A percentile compares a stretch with the other conserved stretches of the same genome.
phyloP scores from a whole-genome alignment of 176 grass and related monocot species.

The Triticum urartu region DNA sequence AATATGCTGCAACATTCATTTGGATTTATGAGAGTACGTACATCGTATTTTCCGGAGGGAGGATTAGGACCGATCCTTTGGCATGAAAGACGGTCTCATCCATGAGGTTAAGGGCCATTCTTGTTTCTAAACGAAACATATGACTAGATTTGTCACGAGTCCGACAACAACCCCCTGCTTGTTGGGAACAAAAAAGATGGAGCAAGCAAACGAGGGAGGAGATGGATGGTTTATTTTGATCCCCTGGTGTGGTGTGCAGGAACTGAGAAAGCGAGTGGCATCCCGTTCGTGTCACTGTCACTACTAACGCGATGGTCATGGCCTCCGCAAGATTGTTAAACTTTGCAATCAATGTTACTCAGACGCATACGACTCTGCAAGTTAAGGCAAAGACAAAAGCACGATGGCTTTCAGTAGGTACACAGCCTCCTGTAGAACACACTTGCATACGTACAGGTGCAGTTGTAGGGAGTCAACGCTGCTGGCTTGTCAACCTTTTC shows the following conservation, averaged over 20 bases:
- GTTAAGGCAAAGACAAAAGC: neutral
- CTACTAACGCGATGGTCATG: neutral
- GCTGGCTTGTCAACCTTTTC: conserved; percentile 20
- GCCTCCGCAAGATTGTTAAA: too few species aligned
- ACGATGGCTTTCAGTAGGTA: neutral
- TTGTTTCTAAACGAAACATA: neutral
- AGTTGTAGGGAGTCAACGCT: neutral
- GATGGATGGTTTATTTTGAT: neutral
- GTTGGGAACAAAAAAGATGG: conserved; percentile 19
- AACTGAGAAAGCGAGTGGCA: neutral
- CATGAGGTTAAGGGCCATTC: neutral
- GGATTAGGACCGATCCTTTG: neutral
- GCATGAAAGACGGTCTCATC: neutral
- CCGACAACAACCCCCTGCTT: neutral
- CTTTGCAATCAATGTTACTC: neutral
- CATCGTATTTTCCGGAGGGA: neutral
- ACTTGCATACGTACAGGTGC: neutral
- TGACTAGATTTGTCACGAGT: neutral
- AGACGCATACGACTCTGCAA: neutral
- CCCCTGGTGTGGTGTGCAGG: neutral
- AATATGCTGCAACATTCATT: neutral
- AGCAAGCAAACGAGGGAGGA: neutral
- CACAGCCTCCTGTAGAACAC: neutral
- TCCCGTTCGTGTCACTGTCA: neutral
- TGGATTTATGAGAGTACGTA: neutral